phyloP scores from a whole-genome alignment of 1,139 yeast species.

The Yamadazyma trypodendri region DNA sequence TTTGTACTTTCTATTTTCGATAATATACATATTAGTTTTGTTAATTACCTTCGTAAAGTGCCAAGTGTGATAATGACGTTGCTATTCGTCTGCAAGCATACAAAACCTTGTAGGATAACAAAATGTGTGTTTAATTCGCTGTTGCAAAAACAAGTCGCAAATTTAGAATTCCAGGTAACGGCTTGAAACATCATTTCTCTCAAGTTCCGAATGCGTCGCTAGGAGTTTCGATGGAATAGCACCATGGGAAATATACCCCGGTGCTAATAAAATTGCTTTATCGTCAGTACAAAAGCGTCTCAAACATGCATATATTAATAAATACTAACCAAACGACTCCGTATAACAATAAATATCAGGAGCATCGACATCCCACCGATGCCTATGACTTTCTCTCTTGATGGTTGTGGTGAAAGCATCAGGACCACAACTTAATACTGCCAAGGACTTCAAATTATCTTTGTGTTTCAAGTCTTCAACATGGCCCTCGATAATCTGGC shows the following conservation, averaged over 20 bases:
- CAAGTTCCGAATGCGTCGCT: no score
- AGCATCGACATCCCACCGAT: constrained; percentile 24
- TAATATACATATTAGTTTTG: background rate
- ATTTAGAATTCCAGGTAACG: no score
- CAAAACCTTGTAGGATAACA: no score
- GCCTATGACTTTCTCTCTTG: constrained; percentile 27
- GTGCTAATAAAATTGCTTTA: no score
- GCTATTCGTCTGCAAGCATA: no score
- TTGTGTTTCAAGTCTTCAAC: constrained; percentile 8
- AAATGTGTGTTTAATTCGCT: no score
- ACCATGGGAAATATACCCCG: no score
- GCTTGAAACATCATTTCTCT: no score
- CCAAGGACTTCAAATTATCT: constrained; percentile 23
- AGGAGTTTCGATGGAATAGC: no score
- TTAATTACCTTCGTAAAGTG: background rate
- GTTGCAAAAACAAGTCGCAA: no score
- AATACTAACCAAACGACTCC: constrained; percentile 23
- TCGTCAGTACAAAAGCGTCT: background rate
- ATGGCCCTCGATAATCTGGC: constrained; percentile 7
- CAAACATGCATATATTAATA: constrained; percentile 2
- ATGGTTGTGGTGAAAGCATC: constrained; percentile 24
- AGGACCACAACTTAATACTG: constrained; percentile 43
- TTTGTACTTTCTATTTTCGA: background rate
- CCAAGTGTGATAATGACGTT: no score
- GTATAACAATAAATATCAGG: constrained; percentile 39